These are phyloP conservation scores for Pseudopyrenochaeta lycopersici DNA, from an alignment of 2,329 filamentous ascomycete genomes.

Conservation along the genomic window DNA sequence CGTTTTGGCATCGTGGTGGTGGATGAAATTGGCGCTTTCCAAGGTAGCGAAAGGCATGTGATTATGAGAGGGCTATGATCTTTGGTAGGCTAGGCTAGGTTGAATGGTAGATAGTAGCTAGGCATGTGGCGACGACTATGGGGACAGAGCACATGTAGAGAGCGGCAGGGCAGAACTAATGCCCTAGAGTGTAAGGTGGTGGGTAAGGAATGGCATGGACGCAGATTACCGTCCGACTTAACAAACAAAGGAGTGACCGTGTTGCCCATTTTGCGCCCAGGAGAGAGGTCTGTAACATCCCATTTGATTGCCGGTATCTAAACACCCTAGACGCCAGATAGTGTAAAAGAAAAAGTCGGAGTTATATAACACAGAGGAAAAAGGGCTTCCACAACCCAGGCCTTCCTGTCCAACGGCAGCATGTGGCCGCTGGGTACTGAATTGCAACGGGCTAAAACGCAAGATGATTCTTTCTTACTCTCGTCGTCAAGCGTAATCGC, in stretches of 20 bases:
- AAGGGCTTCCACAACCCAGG: slow-evolving; percentile 7
- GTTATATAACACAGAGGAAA: slow-evolving; percentile 34
- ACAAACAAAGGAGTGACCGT: slow-evolving; percentile 15
- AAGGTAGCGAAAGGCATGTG: too few species aligned
- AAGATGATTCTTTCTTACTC: slow-evolving; percentile 31
- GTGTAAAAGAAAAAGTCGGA: slow-evolving; percentile 15
- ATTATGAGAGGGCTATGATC: background rate
- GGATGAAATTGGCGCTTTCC: too few species aligned
- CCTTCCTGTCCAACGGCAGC: background rate
- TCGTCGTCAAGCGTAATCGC: slow-evolving; percentile 39
- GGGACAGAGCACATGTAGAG: background rate
- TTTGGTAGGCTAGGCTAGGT: background rate
- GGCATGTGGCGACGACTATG: background rate
- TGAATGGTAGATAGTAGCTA: background rate
- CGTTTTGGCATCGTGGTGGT: too few species aligned
- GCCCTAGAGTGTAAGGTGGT: background rate
- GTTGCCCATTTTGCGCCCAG: slow-evolving; percentile 5
- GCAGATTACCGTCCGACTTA: slow-evolving; percentile 16
- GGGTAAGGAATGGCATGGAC: slow-evolving; percentile 15
- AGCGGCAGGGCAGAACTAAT: background rate
- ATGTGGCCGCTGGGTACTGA: slow-evolving; percentile 5
- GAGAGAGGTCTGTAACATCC: slow-evolving; percentile 13
- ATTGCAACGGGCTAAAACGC: slow-evolving; percentile 26
- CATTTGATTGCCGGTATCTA: slow-evolving; percentile 25
- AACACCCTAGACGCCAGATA: slow-evolving; percentile 18